These are phyloP conservation scores for Xylariales sp. DNA, from an alignment of 2,329 filamentous ascomycete genomes.

Conservation along the genomic window DNA sequence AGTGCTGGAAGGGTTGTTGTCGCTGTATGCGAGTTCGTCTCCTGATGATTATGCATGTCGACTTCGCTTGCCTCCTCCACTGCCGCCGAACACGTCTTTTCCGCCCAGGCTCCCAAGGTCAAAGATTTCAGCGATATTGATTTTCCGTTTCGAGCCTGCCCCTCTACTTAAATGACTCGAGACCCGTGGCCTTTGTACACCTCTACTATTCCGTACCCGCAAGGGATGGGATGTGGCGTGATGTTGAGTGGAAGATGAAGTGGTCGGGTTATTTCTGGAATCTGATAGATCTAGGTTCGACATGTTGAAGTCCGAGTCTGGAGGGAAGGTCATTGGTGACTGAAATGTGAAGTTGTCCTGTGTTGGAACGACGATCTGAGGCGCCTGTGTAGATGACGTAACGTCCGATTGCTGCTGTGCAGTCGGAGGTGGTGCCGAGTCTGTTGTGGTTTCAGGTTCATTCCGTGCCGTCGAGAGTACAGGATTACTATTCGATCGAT, in stretches of 20 bases:
- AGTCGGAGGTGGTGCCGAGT: slow-evolving; percentile 28
- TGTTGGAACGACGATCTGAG: slow-evolving; percentile 43
- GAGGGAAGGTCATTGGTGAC: slow-evolving; percentile 55
- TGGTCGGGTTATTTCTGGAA: slow-evolving; percentile 33
- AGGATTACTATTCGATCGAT: slow-evolving; percentile 41
- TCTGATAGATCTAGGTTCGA: slow-evolving; percentile 58
- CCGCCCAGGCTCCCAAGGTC: slow-evolving; percentile 61
- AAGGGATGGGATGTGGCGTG: slow-evolving; percentile 24
- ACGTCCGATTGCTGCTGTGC: slow-evolving; percentile 13
- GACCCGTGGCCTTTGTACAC: slow-evolving; percentile 19
- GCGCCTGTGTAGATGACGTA: slow-evolving; percentile 13
- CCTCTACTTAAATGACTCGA: slow-evolving; percentile 51
- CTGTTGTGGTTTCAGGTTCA: slow-evolving; percentile 28
- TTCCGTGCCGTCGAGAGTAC: slow-evolving; percentile 28
- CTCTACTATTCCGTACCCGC: slow-evolving; percentile 19
- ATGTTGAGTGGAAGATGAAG: slow-evolving; percentile 19
- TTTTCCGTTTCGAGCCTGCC: slow-evolving; percentile 67
- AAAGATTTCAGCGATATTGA: slow-evolving; percentile 72
- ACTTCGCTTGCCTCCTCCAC: slow-evolving; percentile 42
- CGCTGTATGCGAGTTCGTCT: neutral
- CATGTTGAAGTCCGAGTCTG: slow-evolving; percentile 54
- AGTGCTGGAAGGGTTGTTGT: neutral
- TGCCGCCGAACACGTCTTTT: slow-evolving; percentile 50
- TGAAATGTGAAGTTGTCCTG: slow-evolving; percentile 67
- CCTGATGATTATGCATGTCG: slow-evolving; percentile 37